These are phyloP conservation scores for Viridothelium virens DNA, from an alignment of 495 filamentous ascomycete genomes.

Conservation along the genomic window DNA sequence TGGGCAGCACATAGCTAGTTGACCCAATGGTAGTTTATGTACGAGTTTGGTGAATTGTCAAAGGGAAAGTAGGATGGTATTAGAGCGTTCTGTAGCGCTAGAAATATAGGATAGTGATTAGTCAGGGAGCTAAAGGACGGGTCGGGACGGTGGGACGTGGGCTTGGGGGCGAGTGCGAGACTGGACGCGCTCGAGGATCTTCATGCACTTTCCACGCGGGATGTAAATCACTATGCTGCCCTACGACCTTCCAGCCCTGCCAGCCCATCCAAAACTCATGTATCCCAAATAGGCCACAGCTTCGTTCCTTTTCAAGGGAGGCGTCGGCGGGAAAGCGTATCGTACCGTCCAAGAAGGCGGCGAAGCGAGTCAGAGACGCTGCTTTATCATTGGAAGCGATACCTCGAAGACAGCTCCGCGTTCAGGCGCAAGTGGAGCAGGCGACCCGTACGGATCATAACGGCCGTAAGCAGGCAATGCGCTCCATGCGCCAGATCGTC, in stretches of 20 bases:
- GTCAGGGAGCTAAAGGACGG: not conserved
- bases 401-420: not conserved
- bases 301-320: too few relatives aligned
- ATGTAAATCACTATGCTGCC: not conserved
- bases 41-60: too few relatives aligned
- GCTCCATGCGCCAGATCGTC: not conserved
- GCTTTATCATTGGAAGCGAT: not conserved
- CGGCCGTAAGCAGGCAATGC: slow-evolving; percentile 10
- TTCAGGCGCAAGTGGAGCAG: too few relatives aligned
- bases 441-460: not conserved
- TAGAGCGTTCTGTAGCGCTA: not conserved
- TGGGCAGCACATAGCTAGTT: too few relatives aligned
- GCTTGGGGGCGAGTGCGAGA: not conserved
- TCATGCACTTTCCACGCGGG: not conserved
- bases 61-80: not conserved
- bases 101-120: not conserved
- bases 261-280: too few relatives aligned
- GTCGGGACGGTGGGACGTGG: not conserved
- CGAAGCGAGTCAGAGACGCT: not conserved
- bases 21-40: too few relatives aligned
- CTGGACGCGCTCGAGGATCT: not conserved
- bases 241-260: not conserved
- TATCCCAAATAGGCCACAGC: too few relatives aligned
- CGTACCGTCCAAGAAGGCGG: too few relatives aligned
- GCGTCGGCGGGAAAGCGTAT: too few relatives aligned